These are phyloP conservation scores for Emericellopsis cladophorae DNA, from an alignment of 2,329 filamentous ascomycete species.

Conservation along the genomic window DNA sequence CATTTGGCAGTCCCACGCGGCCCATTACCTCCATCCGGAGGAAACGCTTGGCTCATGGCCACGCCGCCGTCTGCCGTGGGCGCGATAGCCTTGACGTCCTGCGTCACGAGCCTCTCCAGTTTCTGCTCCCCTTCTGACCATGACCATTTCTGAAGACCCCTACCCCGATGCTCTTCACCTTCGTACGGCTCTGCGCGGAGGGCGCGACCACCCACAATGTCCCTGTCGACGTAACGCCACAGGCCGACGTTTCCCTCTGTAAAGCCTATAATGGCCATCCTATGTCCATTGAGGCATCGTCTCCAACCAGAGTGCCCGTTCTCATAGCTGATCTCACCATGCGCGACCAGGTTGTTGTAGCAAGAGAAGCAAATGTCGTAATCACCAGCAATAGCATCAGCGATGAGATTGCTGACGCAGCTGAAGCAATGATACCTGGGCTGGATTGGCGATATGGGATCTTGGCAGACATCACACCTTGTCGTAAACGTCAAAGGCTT, in stretches of 20 bases:
- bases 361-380: conserved; percentile 77
- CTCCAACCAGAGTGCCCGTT: conserved; percentile 77
- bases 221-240: conserved; percentile 53
- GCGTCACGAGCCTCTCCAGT: conserved; percentile 33
- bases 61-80: conserved; percentile 15
- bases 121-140: conserved; percentile 31
- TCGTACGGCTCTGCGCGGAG: conserved; percentile 46
- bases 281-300: conserved; percentile 65
- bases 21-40: conserved; percentile 65
- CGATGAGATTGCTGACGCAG: conserved; percentile 44
- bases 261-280: conserved; percentile 74
- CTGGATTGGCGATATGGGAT: conserved; percentile 55
- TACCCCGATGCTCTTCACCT: conserved; percentile 15
- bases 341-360: conserved; percentile 55
- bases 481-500: conserved; percentile 60
- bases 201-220: conserved; percentile 65
- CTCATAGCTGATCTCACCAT: conserved; percentile 54
- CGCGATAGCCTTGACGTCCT: conserved; percentile 33
- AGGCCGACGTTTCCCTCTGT: conserved; percentile 55
- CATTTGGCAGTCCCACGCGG: conserved; percentile 53
- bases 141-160: conserved; percentile 33
- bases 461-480: conserved; percentile 66
- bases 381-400: conserved; percentile 48
- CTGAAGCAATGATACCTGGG: conserved; percentile 69
- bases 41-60: conserved; percentile 33